phyloP scores from a whole-genome alignment of 2,329 filamentous ascomycete species.

The Neonectria ditissima region DNA sequence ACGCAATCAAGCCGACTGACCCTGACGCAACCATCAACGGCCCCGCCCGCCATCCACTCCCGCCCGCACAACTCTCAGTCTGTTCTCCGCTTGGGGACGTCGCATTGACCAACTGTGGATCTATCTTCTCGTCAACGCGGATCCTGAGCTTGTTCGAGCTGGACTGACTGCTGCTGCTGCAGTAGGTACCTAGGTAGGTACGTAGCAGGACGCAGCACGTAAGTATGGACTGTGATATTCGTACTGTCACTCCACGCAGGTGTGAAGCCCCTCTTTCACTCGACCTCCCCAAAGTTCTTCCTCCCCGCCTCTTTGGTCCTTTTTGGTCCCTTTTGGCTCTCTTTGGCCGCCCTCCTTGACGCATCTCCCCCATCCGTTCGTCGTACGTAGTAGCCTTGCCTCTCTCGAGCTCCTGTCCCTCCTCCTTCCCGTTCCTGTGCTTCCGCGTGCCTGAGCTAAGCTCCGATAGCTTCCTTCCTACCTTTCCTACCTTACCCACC shows the following conservation, averaged over 20 bases:
- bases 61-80: constrained; percentile 19
- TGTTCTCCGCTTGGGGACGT: constrained; percentile 14
- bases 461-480: constrained; percentile 7
- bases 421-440: constrained; percentile 6
- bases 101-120: constrained; percentile 22
- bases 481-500: neutral
- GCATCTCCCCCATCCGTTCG: constrained; percentile 25
- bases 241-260: constrained; percentile 2
- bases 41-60: constrained; percentile 24
- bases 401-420: constrained; percentile 4
- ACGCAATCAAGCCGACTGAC: constrained; percentile 11
- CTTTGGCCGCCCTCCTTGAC: constrained; percentile 7
- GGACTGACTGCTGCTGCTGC: neutral
- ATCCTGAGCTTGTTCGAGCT: constrained; percentile 7
- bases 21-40: constrained; percentile 23
- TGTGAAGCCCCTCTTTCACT: constrained; percentile 8
- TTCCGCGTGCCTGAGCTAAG: constrained; percentile 19
- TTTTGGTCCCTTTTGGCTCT: neutral
- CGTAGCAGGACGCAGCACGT: neutral
- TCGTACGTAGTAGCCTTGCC: constrained; percentile 21
- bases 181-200: too few relatives aligned
- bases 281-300: neutral
- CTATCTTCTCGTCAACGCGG: constrained; percentile 1
- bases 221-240: neutral
- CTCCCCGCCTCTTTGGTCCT: constrained; percentile 8